Evolutionary conservation across 179 eudicot species (phyloP).

Genomic region (Vitellaria paradoxa): DNA sequence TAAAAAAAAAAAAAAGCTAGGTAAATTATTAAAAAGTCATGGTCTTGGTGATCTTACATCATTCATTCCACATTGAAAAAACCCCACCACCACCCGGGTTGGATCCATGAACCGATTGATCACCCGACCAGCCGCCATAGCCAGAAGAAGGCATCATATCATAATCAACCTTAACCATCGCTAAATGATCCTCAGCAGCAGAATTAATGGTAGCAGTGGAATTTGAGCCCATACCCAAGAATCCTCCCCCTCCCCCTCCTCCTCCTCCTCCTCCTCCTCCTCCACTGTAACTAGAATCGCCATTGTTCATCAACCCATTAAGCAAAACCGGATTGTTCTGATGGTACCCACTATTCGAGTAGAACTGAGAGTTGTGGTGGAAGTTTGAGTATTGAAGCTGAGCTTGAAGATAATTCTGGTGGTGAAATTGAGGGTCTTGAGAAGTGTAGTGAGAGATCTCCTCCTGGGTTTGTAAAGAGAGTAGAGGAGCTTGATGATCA

Average conservation of each 20-base stretch:
- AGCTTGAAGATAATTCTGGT: slow-evolving; percentile 44
- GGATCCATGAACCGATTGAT: slow-evolving; percentile 43
- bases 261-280: slow-evolving; percentile 43
- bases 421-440: slow-evolving; percentile 34
- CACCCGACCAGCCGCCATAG: slow-evolving; percentile 51
- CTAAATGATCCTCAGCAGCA: slow-evolving; percentile 33
- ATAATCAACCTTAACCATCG: slow-evolving; percentile 55
- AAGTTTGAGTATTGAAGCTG: slow-evolving; percentile 42
- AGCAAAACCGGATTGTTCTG: slow-evolving; percentile 60
- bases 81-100: slow-evolving; percentile 26
- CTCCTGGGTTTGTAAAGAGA: slow-evolving; percentile 62
- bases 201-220: slow-evolving; percentile 23
- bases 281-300: slow-evolving; percentile 50
- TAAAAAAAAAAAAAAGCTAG: neutral
- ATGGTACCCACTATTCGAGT: slow-evolving; percentile 30
- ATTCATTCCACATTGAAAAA: slow-evolving; percentile 62
- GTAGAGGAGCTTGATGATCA: slow-evolving; percentile 44
- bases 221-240: slow-evolving; percentile 25
- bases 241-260: slow-evolving; percentile 6
- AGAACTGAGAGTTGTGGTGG: slow-evolving; percentile 28
- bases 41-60: neutral
- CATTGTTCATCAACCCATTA: slow-evolving; percentile 75
- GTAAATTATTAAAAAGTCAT: neutral
- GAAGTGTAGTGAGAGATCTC: slow-evolving; percentile 34
- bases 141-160: slow-evolving; percentile 34